Evolutionary conservation across 371 early-diverging fungal genomes (phyloP), one percentile per base, ranked within the genome.

Genomic region (Nematocida sp.): DNA sequence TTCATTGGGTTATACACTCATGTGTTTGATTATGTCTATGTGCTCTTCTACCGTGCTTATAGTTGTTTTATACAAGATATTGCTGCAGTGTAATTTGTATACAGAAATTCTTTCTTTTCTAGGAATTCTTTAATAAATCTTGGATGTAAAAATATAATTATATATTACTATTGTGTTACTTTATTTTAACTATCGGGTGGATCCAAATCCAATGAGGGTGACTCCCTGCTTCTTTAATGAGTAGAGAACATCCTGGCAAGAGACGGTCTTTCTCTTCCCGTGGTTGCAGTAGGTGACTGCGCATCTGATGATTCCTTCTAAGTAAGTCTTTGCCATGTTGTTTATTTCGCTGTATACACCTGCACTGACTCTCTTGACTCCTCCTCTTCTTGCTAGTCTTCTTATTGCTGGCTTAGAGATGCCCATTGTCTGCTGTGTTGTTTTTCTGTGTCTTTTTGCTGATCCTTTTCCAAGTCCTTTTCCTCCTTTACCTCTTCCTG

Each of bases 371-470:
- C 99, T 94, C 91, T 96, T 96, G 88, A 96, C 98, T 92, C 99
- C 99, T 87, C 96, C 98, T 93, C 98, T 94, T 88, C 99, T 93
- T 67, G 98, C 98, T 80, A 99, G 94, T 92, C 98, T 94, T 89
- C 97, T 95, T 87, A 98, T 96, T 85, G 99, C 97, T 80, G 98
- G 98, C 92, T 97, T 96, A 86, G 95, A 95, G 86, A 98, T 96
- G 86, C 95, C 95, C 33, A 82, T 82, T 3, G 74, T 72, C 52
- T 62, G 58, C 64, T 76, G 50, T 27, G 86, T 66, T 73, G 81
- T 73, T 52, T 82, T 95, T 90, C 96, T 92, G 89, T 97, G 97
- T 88, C 96, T 95, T 91, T 95, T 95, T 86, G 94, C 94, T 82
- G 93, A 93, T 84, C 94, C 94, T 89, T 94, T 94, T 91, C 94